phyloP scores from a whole-genome alignment of 2,329 filamentous ascomycete species.

The Hypomyces rosellus region DNA sequence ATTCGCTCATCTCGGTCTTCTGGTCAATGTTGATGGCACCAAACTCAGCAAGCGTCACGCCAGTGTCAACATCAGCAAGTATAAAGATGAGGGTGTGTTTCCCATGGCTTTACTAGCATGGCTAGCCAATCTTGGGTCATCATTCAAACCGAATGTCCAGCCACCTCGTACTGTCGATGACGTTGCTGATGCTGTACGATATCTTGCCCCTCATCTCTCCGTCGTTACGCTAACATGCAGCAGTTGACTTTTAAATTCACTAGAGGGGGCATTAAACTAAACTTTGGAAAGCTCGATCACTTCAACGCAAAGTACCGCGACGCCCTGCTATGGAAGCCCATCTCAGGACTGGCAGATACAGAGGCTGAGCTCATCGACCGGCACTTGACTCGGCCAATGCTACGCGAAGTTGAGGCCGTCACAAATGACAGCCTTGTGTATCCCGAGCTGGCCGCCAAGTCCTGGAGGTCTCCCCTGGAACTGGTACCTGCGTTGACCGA shows the following conservation, averaged over 20 bases:
- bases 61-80: slow-evolving; percentile 44
- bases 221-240: slow-evolving; percentile 17
- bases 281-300: slow-evolving; percentile 71
- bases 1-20: slow-evolving; percentile 76
- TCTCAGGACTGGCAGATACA: slow-evolving; percentile 16
- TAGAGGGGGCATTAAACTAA: slow-evolving; percentile 79
- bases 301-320: slow-evolving; percentile 64
- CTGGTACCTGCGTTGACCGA: slow-evolving; percentile 21
- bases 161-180: slow-evolving; percentile 51
- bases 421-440: slow-evolving; percentile 12
- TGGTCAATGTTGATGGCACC: slow-evolving; percentile 60
- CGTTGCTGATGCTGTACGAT: slow-evolving; percentile 59
- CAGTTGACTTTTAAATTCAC: slow-evolving; percentile 85
- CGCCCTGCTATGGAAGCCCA: slow-evolving; percentile 24
- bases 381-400: slow-evolving; percentile 17
- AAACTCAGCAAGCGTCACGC: slow-evolving; percentile 82
- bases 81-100: slow-evolving; percentile 39
- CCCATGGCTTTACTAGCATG: slow-evolving; percentile 64
- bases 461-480: slow-evolving; percentile 20
- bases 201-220: background rate
- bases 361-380: slow-evolving; percentile 20
- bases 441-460: slow-evolving; percentile 4
- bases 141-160: slow-evolving; percentile 21
- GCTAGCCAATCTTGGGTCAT: slow-evolving; percentile 59
- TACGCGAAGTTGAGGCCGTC: slow-evolving; percentile 18